These are phyloP conservation scores for Pseudogymnoascus sp. DNA, from an alignment of 2,329 filamentous ascomycete genomes.

Conservation along the genomic window DNA sequence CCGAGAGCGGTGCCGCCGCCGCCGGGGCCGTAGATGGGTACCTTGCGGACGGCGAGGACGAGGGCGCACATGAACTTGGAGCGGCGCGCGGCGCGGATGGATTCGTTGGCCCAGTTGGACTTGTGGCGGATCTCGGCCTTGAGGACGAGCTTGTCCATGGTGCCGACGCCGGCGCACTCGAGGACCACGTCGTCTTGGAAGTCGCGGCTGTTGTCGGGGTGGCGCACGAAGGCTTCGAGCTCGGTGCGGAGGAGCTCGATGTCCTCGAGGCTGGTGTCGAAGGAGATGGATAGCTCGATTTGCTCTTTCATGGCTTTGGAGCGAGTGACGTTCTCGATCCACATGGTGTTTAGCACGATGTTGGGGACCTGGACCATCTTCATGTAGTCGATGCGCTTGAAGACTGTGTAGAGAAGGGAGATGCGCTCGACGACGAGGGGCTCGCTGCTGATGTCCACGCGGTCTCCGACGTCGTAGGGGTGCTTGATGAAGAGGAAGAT, in stretches of 20 bases:
- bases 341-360: conserved; percentile 82
- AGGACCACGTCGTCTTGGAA: conserved; percentile 80
- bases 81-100: conserved; percentile 67
- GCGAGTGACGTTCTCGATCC: conserved; percentile 89
- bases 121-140: conserved; percentile 84
- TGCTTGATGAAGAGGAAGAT: conserved; percentile 99
- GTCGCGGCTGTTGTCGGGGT: conserved; percentile 80
- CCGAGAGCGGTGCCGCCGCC: conserved; percentile 57
- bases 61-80: conserved; percentile 97
- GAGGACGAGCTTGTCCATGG: conserved; percentile 81
- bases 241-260: conserved; percentile 77
- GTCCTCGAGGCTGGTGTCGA: conserved; percentile 82
- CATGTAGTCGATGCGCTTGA: conserved; percentile 73
- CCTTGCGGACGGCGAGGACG: conserved; percentile 71
- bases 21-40: conserved; percentile 77
- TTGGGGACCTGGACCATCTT: conserved; percentile 77
- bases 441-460: conserved; percentile 68
- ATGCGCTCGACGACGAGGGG: conserved; percentile 85
- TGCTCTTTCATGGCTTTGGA: conserved; percentile 86
- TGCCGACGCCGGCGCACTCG: conserved; percentile 67
- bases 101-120: conserved; percentile 84
- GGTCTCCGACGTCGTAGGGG: conserved; percentile 90
- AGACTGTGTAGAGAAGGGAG: conserved; percentile 85
- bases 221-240: conserved; percentile 74
- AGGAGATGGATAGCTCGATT: conserved; percentile 69